Conservation (phyloP, 225 moss, liverwort and hornwort species). For the Rhytidiadelphus loreus region DNA sequence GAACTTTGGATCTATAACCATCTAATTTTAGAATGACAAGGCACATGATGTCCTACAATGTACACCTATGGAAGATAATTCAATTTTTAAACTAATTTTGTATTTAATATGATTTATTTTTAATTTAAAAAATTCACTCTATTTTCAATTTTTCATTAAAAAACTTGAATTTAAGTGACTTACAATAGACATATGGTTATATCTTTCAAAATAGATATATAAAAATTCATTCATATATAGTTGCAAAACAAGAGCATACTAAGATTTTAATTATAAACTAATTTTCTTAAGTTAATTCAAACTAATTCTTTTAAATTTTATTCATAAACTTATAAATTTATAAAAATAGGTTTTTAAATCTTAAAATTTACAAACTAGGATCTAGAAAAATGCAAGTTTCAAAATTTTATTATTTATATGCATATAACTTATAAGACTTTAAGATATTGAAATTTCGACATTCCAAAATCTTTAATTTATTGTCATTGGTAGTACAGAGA, state of each 20-base stretch:
- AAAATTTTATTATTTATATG: background rate
- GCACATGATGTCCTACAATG: background rate
- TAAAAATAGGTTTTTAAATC: background rate
- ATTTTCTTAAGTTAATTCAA: too few relatives aligned
- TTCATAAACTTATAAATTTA: background rate
- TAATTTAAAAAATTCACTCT: background rate
- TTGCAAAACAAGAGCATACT: background rate
- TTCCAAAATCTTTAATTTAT: background rate
- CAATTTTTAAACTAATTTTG: background rate
- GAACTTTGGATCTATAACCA: background rate
- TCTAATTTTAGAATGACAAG: background rate
- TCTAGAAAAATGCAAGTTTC: fast-evolving
- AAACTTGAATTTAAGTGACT: background rate
- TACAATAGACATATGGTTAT: background rate
- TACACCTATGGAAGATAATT: background rate
- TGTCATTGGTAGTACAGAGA: background rate
- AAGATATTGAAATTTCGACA: background rate
- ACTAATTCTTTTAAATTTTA: background rate
- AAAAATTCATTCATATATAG: background rate
- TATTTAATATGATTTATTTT: background rate
- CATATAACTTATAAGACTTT: background rate
- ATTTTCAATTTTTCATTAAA: background rate
- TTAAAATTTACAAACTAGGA: background rate
- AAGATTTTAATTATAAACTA: too few relatives aligned
- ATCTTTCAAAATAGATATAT: background rate